Base-by-base conservation (phyloP, 2,329 filamentous ascomycete genomes). In the Torrubiella hemipterigena region DNA sequence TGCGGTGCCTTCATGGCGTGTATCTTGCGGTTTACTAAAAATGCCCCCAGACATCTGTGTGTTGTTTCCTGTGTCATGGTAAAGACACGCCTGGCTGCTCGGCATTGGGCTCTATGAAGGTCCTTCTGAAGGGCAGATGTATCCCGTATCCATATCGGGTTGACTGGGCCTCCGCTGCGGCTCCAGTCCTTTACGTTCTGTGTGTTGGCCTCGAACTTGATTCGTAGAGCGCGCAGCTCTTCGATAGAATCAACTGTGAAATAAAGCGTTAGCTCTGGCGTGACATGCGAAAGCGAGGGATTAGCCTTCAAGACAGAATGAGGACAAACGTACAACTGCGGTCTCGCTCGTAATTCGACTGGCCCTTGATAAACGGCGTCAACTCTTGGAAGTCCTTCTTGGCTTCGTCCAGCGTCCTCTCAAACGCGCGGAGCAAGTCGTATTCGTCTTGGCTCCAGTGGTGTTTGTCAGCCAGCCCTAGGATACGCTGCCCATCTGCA, bases 301-400 rank as follows among this genome's bases (percentile, higher is more conserved):
- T 24, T 13, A 30, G 31, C 7, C 2, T 25, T 10, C 8, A 4
- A 17, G 19, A 16, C 11, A 30, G 30, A 29, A 27, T 31, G 29
- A 19, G 25, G 12, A 4, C 24, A 20, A 15, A 57, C 67, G 41
- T 52, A 73, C 69, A 43, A 35, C 59, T 66, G 33, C 67, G 56
- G 45, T 76, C 69, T 37, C 66, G 64, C 44, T 73, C 65, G 42
- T 75, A 75, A 48, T 73, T 69, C 27, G 63, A 56, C 42, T 66
- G 61, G 18, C 69, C 69, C 40, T 70, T 67, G 32, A 75, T 61
- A 26, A 75, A 54, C 28, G 58, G 57, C 15, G 62, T 61, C 36
- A 76, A 55, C 44, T 69, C 63, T 52, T 75, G 70, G 40, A 74
- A 76, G 51, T 76, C 70, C 48, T 61, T 63, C 51, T 67, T 70